Base-by-base conservation (phyloP, 2,329 filamentous ascomycete species). In the Diatrype stigma region DNA sequence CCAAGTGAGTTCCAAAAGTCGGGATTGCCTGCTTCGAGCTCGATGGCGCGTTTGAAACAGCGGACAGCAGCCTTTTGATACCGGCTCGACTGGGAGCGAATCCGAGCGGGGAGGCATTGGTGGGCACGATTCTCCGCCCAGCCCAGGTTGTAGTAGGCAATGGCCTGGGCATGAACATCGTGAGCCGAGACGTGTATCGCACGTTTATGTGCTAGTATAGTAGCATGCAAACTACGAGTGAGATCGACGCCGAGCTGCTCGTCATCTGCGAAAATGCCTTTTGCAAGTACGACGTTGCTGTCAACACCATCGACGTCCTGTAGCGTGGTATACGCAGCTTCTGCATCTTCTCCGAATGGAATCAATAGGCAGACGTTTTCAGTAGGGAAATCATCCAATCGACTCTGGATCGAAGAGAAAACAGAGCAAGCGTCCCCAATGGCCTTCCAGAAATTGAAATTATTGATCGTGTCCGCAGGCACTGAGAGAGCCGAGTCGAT, bases 1-100 rank as follows among this genome's bases (percentile, higher is more conserved):
- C 93, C 94, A 2, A 99, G 78, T 0, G 94, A 87, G 64, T 97
- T 97, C 94, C 94, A 99, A 68, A 97, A 97, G 59, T 97, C 93
- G 0, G 90, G 77, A 64, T 97, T 99, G 47, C 91, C 89, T 6
- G 92, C 89, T 69, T 99, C 95, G 1, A 96, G 78, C 70, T 97
- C 94, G 57, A 99, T 99, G 1, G 94, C 89, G 42, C 90, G 81
- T 72, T 99, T 99, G 79, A 99, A 97, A 61, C 90, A 94, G 49
- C 86, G 81, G 56, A 97, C 87, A 1, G 94, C 82, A 6, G 91
- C 86, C 67, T 87, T 92, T 45, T 94, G 75, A 59, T 90, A 91
- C 58, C 79, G 80, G 63, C 83, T 80, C 17, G 78, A 76, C 61
- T 79, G 86, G 62, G 83, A 84, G 34, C 72, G 73, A 45, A 78